Percentiles rank a stretch among this genome's conserved stretches.
These are phyloP conservation scores for Rugonectria rugulosa DNA, from an alignment of 2,329 filamentous ascomycete genomes.

Conservation along the genomic window DNA sequence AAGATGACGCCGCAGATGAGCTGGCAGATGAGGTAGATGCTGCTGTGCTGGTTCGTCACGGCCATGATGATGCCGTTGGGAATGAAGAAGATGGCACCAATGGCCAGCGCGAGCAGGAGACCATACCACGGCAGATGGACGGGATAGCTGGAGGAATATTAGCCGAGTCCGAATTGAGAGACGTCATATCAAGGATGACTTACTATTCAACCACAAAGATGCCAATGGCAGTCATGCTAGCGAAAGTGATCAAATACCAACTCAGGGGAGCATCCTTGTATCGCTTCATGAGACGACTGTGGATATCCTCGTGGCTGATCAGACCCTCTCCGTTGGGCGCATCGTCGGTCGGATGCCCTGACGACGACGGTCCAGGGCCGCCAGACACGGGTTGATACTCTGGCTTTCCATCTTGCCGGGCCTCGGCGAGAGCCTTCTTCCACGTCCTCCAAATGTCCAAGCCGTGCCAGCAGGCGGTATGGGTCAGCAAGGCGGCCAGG, in stretches of 20 bases:
- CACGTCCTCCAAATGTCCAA: constrained; percentile 82
- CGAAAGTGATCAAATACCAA: constrained; percentile 82
- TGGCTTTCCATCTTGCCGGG: constrained; percentile 56
- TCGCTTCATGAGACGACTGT: constrained; percentile 81
- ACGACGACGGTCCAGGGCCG: constrained; percentile 28
- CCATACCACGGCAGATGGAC: constrained; percentile 89
- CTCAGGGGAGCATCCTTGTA: constrained; percentile 83
- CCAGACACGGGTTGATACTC: constrained; percentile 61
- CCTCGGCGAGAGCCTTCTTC: constrained; percentile 72
- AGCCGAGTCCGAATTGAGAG: background rate
- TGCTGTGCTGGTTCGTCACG: constrained; percentile 88
- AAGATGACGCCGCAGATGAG: constrained; percentile 84
- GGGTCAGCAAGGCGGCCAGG: constrained; percentile 78
- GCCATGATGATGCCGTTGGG: constrained; percentile 94
- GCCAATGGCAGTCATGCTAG: constrained; percentile 78
- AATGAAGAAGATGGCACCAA: constrained; percentile 84
- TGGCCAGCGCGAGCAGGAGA: constrained; percentile 77
- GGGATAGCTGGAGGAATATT: constrained; percentile 65
- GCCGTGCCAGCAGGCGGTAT: constrained; percentile 86
- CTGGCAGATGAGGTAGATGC: constrained; percentile 86
- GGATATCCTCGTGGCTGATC: constrained; percentile 79
- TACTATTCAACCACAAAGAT: constrained; percentile 88
- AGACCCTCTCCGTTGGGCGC: constrained; percentile 59
- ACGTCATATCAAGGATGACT: constrained; percentile 42
- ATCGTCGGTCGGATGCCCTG: constrained; percentile 28